phyloP scores from a whole-genome alignment of 768 basidiomycete genomes.

The Sutorius australiensis region DNA sequence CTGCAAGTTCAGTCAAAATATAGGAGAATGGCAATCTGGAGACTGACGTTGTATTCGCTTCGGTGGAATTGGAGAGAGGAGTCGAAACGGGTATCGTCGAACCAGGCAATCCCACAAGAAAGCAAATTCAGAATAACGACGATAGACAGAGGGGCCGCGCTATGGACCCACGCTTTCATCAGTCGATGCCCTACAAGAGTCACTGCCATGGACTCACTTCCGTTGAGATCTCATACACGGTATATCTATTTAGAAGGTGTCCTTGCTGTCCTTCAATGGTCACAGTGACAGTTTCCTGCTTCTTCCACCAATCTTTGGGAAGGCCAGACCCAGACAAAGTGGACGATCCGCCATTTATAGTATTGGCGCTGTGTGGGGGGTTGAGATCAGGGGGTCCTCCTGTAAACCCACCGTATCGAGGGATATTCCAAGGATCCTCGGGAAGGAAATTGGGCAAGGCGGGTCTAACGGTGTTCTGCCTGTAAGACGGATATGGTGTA shows the following conservation, averaged over 20 bases:
- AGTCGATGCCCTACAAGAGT: conserved; percentile 7
- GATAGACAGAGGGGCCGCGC: conserved; percentile 64
- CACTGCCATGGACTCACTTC: conserved; percentile 50
- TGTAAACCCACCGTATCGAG: conserved; percentile 29
- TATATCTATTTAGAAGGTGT: conserved; percentile 85
- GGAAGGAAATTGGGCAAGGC: conserved; percentile 52
- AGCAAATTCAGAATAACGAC: conserved; percentile 92
- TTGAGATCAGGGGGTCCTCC: conserved; percentile 31
- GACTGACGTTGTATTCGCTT: conserved; percentile 85
- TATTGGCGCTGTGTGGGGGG: conserved; percentile 17
- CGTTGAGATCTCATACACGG: conserved; percentile 75
- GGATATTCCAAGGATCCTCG: conserved; percentile 66
- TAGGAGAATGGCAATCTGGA: not conserved
- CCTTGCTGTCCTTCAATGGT: conserved; percentile 84
- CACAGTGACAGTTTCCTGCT: conserved; percentile 67
- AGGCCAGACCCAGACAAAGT: conserved; percentile 67
- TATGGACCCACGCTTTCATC: conserved; percentile 30
- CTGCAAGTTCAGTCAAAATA: conserved; percentile 4
- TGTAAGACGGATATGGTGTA: conserved; percentile 37
- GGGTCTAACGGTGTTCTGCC: conserved; percentile 43
- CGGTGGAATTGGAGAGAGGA: conserved; percentile 84
- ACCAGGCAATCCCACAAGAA: conserved; percentile 85
- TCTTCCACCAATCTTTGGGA: conserved; percentile 85
- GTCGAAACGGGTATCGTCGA: conserved; percentile 89
- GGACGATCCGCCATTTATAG: conserved; percentile 47